phyloP scores from a whole-genome alignment of 306 rosid genomes.

The cucumber (Cucumis sativus) region Cucumber_9930_V3 NC_026656.2:22489001-22489500 shows the following conservation, averaged over 20 bases:
- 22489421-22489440: conserved; percentile 21
- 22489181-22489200: neutral
- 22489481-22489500: conserved; percentile 32
- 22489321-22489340: neutral
- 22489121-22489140: neutral
- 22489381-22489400: conserved; percentile 25
- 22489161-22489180: conserved; percentile 2
- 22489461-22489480: conserved; percentile 21
- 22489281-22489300: neutral
- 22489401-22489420: conserved; percentile 21
- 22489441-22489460: neutral
- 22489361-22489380: conserved; percentile 13
- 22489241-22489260: conserved; percentile 4
- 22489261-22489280: neutral
- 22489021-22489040: no score
- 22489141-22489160: neutral
- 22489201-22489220: neutral
- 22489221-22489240: neutral
- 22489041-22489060: no score
- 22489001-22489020: no score
- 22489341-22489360: neutral
- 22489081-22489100: no score
- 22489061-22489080: no score
- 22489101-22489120: neutral
- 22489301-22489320: neutral